A percentile compares a stretch with the other conserved stretches of the same genome.
Conservation (phyloP, 108 stramenopile species). For the Aurantiochytrium sp. region DNA sequence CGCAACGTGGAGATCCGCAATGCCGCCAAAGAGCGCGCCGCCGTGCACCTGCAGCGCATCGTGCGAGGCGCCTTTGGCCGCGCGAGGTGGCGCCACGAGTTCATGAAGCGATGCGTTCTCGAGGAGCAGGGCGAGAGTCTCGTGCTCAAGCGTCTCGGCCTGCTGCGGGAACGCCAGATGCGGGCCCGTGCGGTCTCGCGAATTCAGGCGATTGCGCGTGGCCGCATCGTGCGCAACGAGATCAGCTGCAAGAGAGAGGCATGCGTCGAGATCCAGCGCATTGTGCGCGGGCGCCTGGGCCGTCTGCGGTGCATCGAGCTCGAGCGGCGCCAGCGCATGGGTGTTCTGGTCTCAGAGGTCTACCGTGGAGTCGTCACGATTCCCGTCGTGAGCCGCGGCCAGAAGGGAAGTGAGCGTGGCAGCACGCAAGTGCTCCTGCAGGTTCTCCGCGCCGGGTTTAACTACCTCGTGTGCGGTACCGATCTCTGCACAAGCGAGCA, state of each 20-base stretch:
- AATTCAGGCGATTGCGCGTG: not conserved
- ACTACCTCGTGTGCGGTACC: not conserved
- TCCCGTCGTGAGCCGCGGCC: not conserved
- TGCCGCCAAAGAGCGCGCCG: not conserved
- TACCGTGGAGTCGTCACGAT: not conserved
- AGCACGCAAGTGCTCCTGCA: not conserved
- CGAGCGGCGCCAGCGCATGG: constrained; percentile 11
- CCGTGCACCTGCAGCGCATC: not conserved
- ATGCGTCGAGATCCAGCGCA: not conserved
- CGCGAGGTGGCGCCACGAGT: not conserved
- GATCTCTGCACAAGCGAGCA: not conserved
- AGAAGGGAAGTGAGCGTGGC: not conserved
- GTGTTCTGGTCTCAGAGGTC: not conserved
- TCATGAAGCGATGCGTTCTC: not conserved
- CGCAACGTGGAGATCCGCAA: not conserved
- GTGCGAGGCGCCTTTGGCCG: not conserved
- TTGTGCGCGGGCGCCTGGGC: not conserved
- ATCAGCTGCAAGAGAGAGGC: not conserved
- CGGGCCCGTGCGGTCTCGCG: not conserved
- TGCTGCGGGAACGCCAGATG: not conserved
- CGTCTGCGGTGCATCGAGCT: not conserved
- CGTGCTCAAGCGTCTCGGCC: not conserved
- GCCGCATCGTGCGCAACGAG: not conserved
- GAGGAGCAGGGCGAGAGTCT: not conserved
- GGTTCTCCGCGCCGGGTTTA: not conserved